A percentile compares a stretch with the other conserved stretches of the same genome.
These are phyloP conservation scores for Adiantum capillusveneris DNA, from an alignment of 75 land plant genomes.

Conservation along the genomic window DNA sequence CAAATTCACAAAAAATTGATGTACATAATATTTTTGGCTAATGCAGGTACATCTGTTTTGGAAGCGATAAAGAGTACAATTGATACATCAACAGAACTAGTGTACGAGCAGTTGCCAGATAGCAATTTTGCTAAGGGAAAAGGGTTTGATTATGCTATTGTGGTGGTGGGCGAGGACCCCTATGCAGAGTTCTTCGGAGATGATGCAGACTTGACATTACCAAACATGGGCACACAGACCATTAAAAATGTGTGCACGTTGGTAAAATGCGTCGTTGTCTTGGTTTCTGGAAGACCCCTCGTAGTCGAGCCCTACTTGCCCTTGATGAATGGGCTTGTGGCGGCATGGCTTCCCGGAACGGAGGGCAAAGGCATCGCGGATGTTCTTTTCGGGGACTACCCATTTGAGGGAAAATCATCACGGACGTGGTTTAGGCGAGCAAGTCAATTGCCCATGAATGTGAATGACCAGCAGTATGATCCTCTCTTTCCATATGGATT, in stretches of 20 bases:
- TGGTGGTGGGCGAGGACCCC: conserved; percentile 63
- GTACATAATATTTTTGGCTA: not conserved
- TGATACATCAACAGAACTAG: conserved; percentile 33
- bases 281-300: conserved; percentile 66
- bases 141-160: conserved; percentile 46
- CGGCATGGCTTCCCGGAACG: conserved; percentile 81
- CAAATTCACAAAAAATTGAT: not conserved
- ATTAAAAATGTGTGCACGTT: conserved; percentile 46
- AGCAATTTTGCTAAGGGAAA: conserved; percentile 13
- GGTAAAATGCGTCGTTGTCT: conserved; percentile 48
- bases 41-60: conserved; percentile 58
- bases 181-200: conserved; percentile 60
- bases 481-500: too few species aligned
- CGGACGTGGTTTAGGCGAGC: conserved; percentile 60
- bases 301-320: conserved; percentile 52
- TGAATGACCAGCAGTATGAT: conserved; percentile 56
- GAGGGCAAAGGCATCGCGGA: conserved; percentile 70
- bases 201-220: conserved; percentile 42
- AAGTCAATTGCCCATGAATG: conserved; percentile 67
- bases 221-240: conserved; percentile 21
- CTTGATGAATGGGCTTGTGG: conserved; percentile 59
- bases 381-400: conserved; percentile 62
- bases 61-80: conserved; percentile 43
- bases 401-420: conserved; percentile 57
- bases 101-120: conserved; percentile 30